These are phyloP conservation scores for Turritis glabra DNA, from an alignment of 345 rosid genomes.

Conservation along the genomic window DNA sequence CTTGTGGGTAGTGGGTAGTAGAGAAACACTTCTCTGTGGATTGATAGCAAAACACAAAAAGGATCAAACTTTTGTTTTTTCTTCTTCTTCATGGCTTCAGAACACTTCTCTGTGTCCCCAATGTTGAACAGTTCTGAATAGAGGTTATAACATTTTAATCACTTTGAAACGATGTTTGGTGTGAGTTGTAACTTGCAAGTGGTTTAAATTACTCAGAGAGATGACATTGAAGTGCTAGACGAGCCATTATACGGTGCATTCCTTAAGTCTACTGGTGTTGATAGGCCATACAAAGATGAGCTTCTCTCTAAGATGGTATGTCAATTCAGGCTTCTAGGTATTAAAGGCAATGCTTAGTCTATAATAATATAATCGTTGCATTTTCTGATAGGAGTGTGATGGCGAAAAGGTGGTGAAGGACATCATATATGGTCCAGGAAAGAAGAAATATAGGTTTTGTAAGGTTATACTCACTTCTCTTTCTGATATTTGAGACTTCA, in stretches of 20 bases:
- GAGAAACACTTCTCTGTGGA: not conserved
- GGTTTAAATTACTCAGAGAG: conserved; percentile 49
- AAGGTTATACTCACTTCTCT: conserved; percentile 53
- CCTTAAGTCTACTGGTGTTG: conserved; percentile 51
- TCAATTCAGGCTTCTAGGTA: not conserved
- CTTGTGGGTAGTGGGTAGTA: not conserved
- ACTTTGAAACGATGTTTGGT: not conserved
- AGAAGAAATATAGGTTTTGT: conserved; percentile 71
- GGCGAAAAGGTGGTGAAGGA: conserved; percentile 72
- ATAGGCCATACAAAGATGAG: conserved; percentile 73
- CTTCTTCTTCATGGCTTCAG: not conserved
- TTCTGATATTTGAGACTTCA: not conserved
- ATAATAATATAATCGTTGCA: not conserved
- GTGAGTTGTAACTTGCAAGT: conserved; percentile 1
- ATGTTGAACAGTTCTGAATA: too few relatives aligned
- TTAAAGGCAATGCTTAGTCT: not conserved
- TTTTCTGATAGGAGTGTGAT: conserved; percentile 61
- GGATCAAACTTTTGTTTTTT: not conserved
- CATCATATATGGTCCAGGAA: conserved; percentile 63
- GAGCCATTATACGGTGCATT: conserved; percentile 72
- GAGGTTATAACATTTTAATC: not conserved
- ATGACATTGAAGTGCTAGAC: conserved; percentile 73
- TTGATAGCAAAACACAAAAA: not conserved
- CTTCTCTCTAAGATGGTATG: conserved; percentile 65
- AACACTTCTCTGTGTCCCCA: too few relatives aligned